phyloP scores from a whole-genome alignment of 1,284 basidiomycete species.

The Apiotrichum porosum region DNA sequence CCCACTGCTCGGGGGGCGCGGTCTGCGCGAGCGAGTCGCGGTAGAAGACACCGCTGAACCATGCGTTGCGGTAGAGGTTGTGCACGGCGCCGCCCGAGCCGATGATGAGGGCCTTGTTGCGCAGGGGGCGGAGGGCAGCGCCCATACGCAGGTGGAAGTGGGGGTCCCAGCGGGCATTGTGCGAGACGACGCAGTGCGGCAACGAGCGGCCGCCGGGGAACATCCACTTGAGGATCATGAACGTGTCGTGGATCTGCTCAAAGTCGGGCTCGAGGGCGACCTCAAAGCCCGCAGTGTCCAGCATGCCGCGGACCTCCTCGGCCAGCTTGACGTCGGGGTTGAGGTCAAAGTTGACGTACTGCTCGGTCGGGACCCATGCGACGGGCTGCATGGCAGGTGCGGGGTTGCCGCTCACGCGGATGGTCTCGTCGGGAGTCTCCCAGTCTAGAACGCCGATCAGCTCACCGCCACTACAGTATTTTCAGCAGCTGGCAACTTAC shows the following conservation, averaged over 20 bases:
- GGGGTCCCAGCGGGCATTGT: slow-evolving; percentile 24
- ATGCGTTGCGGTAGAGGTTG: slow-evolving; percentile 33
- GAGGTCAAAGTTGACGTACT: slow-evolving; percentile 23
- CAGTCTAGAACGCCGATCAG: too few species aligned
- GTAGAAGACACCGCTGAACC: slow-evolving; percentile 19
- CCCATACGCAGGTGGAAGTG: slow-evolving; percentile 27
- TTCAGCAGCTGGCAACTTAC: not conserved
- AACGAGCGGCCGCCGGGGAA: slow-evolving; percentile 28
- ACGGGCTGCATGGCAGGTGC: slow-evolving; percentile 29
- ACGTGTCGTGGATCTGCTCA: slow-evolving; percentile 33
- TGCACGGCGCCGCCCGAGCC: slow-evolving; percentile 33
- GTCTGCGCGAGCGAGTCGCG: slow-evolving; percentile 29
- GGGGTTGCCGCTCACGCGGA: slow-evolving; percentile 24
- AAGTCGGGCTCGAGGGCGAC: slow-evolving; percentile 20
- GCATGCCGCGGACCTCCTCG: slow-evolving; percentile 9
- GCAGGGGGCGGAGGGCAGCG: slow-evolving; percentile 21
- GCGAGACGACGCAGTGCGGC: slow-evolving; percentile 20
- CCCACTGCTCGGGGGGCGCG: slow-evolving; percentile 27
- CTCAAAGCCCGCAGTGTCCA: slow-evolving; percentile 22
- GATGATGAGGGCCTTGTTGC: slow-evolving; percentile 25
- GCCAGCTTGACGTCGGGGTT: slow-evolving; percentile 20
- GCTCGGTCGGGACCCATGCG: slow-evolving; percentile 15
- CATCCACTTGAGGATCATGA: slow-evolving; percentile 33
- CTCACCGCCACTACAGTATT: too few species aligned
- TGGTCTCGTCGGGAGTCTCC: slow-evolving; percentile 22